Evolutionary conservation across 345 rosid genomes (phyloP).

Genomic region (Capsella bursapastoris): DNA sequence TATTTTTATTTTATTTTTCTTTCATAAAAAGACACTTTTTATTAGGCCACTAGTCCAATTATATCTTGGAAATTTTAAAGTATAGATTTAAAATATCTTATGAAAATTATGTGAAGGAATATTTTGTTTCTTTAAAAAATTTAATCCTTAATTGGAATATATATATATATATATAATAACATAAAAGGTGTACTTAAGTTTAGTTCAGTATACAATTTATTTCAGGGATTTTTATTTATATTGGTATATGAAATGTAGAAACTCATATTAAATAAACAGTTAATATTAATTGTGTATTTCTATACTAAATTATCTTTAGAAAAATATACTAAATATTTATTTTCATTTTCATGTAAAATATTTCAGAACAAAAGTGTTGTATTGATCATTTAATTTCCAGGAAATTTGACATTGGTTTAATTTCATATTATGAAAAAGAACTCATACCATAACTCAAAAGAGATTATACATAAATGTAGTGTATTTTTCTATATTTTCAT

Average conservation of each 20-base stretch:
- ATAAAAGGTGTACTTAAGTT: not conserved
- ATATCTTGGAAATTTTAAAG: not conserved
- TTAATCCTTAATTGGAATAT: too few relatives aligned
- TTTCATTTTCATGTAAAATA: not conserved
- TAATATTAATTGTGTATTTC: too few relatives aligned
- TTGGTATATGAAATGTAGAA: not conserved
- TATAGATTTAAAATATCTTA: not conserved
- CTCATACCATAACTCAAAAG: not conserved
- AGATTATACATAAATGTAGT: not conserved
- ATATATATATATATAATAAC: too few relatives aligned
- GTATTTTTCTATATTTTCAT: not conserved
- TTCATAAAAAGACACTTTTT: not conserved
- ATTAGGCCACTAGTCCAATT: constrained; percentile 8
- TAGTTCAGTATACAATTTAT: not conserved
- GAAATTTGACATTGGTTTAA: not conserved
- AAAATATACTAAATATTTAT: not conserved
- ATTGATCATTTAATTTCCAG: not conserved
- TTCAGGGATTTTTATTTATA: not conserved
- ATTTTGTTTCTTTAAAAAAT: not conserved
- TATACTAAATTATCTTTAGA: not conserved
- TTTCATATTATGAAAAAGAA: not conserved
- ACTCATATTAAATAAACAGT: not conserved
- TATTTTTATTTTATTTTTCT: not conserved
- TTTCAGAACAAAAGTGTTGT: not conserved
- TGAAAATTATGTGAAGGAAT: not conserved